Conservation (phyloP, 345 rosid species). For the Gossypium sturtianum region DNA sequence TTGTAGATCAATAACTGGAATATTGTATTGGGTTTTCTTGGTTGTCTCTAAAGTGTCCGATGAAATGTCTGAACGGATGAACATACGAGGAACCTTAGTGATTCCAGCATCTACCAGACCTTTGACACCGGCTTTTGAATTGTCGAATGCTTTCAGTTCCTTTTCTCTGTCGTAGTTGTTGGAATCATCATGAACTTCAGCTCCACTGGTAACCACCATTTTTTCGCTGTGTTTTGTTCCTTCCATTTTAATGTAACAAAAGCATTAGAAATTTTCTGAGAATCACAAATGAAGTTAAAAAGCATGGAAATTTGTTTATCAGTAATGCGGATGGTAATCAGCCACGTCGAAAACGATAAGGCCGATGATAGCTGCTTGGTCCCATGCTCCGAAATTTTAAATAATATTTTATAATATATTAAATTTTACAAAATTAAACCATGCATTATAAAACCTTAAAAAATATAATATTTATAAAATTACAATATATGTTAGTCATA, state of each 20-base stretch:
- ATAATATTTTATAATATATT: too few relatives aligned
- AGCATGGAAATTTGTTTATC: not conserved
- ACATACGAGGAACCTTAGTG: constrained; percentile 12
- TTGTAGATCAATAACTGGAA: constrained; percentile 39
- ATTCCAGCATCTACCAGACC: constrained; percentile 26
- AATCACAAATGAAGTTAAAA: not conserved
- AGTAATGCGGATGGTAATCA: not conserved
- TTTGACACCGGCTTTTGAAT: constrained; percentile 28
- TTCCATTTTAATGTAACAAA: not conserved
- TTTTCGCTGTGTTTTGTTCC: not conserved
- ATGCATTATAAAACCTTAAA: too few relatives aligned
- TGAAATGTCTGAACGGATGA: not conserved
- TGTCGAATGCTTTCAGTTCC: constrained; percentile 22
- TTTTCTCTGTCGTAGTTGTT: not conserved
- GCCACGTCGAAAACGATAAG: not conserved
- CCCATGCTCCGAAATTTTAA: not conserved
- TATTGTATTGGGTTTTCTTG: not conserved
- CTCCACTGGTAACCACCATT: constrained; percentile 9
- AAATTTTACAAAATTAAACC: too few relatives aligned
- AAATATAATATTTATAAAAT: too few relatives aligned
- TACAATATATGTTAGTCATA: too few relatives aligned
- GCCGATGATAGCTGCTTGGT: not conserved
- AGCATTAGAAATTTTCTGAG: not conserved
- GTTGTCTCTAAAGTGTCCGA: not conserved
- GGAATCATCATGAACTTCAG: constrained; percentile 9